These are phyloP conservation scores for Aegilops speltoides DNA, from an alignment of 176 grass and related monocot species.

Conservation along the genomic window DNA sequence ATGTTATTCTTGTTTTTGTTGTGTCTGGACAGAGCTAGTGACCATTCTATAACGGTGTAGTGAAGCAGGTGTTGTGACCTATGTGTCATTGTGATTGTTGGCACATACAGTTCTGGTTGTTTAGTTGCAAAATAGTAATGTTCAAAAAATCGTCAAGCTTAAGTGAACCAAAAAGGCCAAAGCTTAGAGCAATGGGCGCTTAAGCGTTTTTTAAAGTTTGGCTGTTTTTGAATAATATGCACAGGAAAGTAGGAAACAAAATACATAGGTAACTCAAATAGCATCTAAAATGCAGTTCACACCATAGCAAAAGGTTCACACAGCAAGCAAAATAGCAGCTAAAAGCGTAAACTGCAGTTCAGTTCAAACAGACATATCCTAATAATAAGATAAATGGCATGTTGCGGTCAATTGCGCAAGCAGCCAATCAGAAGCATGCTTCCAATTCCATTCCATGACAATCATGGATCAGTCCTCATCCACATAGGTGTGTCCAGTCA, in stretches of 20 bases:
- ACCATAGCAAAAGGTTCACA: not conserved
- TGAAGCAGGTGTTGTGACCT: not conserved
- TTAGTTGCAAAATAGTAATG: not conserved
- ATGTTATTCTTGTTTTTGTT: conserved; percentile 11
- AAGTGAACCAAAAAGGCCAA: not conserved
- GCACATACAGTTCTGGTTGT: conserved; percentile 1
- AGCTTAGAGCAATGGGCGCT: not conserved
- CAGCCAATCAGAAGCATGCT: not conserved
- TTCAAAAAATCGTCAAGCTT: not conserved
- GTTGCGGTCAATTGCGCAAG: not conserved
- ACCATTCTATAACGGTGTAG: not conserved
- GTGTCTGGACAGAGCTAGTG: not conserved
- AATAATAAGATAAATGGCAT: not conserved
- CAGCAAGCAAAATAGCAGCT: not conserved
- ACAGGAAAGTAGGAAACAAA: not conserved
- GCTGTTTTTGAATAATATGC: not conserved
- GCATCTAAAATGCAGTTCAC: not conserved
- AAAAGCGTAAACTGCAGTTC: not conserved
- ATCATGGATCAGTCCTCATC: not conserved
- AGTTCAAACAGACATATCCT: not conserved
- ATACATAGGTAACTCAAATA: not conserved
- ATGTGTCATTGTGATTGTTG: conserved; percentile 9
- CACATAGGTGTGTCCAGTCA: not conserved
- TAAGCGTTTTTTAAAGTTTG: not conserved
- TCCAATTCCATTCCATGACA: not conserved